Evolutionary conservation across 2,329 filamentous ascomycete species (phyloP), one percentile per base, ranked within the genome.

Genomic region (Ilyonectria sp.): DNA sequence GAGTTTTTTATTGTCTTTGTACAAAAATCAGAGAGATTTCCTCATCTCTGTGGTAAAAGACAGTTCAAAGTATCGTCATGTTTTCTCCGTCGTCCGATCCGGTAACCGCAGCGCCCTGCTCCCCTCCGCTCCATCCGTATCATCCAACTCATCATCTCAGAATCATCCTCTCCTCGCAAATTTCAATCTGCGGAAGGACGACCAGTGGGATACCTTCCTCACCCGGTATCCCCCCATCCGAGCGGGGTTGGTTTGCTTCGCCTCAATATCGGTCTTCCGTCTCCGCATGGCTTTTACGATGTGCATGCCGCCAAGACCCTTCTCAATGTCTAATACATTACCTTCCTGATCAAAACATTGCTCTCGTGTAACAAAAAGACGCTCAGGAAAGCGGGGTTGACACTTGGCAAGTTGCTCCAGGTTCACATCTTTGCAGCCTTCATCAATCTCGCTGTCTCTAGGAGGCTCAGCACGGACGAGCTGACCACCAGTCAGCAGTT

Each of bases 171-270:
- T 6, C 11, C n/a, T 33, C 49, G 13, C 11, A 17, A 11, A 15
- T 47, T 19, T 50, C 46, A 33, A 43, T 17, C 50, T 26, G 43
- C 44, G 33, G 44, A 44, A 52, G 31, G 9, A 10, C 13, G 44
- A 23, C 43, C 57, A 55, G 44, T 50, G 19, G 26, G 31, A 55
- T 29, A 37, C 33, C 33, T 33, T 31, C 50, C 50, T 26, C 31
- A 29, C 23, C 43, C 9, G 33, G 49, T 17, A 43, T 26, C 15
- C 10, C 35, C 29, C 11, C 31, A 47, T 52, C 55, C 29, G 49
- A 35, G 37, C 40, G 40, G 44, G 54, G 29, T 21, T 54, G 40
- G 61, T 46, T 59, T 47, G 54, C 40, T 35, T 26, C 23, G 55
- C 61, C 31, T 29, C 49, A 19, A 5, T 52, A 4, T 52, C 49